Percentiles rank a stretch among this genome's conserved stretches.
These are phyloP conservation scores for Orychophragmus violaceus DNA, from an alignment of 345 rosid genomes.

Conservation along the genomic window DNA sequence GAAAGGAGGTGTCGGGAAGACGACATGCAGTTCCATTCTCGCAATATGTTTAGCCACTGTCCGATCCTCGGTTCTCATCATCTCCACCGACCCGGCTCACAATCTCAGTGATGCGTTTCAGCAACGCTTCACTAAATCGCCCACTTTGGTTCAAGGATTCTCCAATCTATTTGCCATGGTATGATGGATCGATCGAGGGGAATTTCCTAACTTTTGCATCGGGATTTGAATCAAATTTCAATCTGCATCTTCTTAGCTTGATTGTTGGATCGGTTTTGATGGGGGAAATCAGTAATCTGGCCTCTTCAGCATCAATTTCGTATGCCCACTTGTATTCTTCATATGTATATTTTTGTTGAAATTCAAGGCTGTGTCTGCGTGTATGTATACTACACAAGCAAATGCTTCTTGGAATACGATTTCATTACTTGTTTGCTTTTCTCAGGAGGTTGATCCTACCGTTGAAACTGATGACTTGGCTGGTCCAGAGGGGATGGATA, in stretches of 20 bases:
- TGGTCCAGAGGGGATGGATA: slow-evolving; percentile 76
- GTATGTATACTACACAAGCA: too few relatives aligned
- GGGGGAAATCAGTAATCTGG: too few relatives aligned
- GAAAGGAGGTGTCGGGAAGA: slow-evolving; percentile 97
- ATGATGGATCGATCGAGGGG: slow-evolving; percentile 18
- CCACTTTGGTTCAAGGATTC: slow-evolving; percentile 89
- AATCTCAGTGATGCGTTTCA: slow-evolving; percentile 99
- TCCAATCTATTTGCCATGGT: slow-evolving; percentile 95
- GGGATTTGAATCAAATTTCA: too few relatives aligned
- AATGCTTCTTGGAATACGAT: too few relatives aligned
- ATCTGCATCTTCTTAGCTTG: too few relatives aligned
- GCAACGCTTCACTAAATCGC: slow-evolving; percentile 84
- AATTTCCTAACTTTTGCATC: too few relatives aligned
- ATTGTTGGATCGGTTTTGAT: too few relatives aligned
- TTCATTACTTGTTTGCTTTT: slow-evolving; percentile 16
- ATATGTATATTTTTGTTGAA: too few relatives aligned
- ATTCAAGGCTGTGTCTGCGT: too few relatives aligned
- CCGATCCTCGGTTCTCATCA: slow-evolving; percentile 90
- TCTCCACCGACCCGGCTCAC: slow-evolving; percentile 99
- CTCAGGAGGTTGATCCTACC: slow-evolving; percentile 95
- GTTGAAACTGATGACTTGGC: slow-evolving; percentile 33
- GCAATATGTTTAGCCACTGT: slow-evolving; percentile 71
- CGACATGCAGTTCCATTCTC: slow-evolving; percentile 91
- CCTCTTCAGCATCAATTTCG: neutral
- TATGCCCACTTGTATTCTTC: neutral